Base-by-base conservation (phyloP, 2,329 filamentous ascomycete genomes). In the Coniochaeta hoffmannii region DNA sequence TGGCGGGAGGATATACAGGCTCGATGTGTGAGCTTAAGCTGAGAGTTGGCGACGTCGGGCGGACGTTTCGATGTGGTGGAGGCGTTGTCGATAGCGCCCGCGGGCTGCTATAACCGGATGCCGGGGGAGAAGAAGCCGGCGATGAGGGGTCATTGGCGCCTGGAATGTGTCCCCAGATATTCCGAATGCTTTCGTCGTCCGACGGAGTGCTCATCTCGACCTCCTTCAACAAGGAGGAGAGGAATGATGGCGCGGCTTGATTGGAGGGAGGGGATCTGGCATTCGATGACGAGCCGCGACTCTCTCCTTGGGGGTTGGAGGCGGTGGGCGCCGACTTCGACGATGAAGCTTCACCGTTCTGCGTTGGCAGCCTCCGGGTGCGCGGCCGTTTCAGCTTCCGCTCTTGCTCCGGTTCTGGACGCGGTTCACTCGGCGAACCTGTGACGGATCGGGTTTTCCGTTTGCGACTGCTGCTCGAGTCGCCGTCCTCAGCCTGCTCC, bases 321-420 rank as follows among this genome's bases (percentile, higher is more conserved):
- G 54, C 34, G 53, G 55, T 15, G 58, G 60, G 32, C 63, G 54
- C 41, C 4, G 15, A 51, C 52, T 53, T 65, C 8, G 69, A 65
- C 1, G 70, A 72, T 1, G 78, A 77, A 14, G 71, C 69, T 56
- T 82, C 79, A 41, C 71, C 60, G 30, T 60, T 71, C 26, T 75
- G 71, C 34, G 75, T 72, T 8, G 74, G 78, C 53, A 87, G 76
- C 52, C 89, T 80, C 62, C 89, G 82, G 19, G 90, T 94, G 57
- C 92, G 84, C 30, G 92, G 92, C 15, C 92, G 87, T 72, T 97
- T 97, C 49, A 96, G 75, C 69, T 89, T 92, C 53, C 92, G 84
- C 68, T 94, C 86, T 0, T 88, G 88, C 68, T 94, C 86, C 0
- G 88, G 88, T 63, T 93, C 82, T 53, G 84, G 82, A 30, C 79